Evolutionary conservation across 106 monocot species (phyloP), one percentile per base, ranked within the genome.

Genomic region (Amphibolis antarctica): DNA sequence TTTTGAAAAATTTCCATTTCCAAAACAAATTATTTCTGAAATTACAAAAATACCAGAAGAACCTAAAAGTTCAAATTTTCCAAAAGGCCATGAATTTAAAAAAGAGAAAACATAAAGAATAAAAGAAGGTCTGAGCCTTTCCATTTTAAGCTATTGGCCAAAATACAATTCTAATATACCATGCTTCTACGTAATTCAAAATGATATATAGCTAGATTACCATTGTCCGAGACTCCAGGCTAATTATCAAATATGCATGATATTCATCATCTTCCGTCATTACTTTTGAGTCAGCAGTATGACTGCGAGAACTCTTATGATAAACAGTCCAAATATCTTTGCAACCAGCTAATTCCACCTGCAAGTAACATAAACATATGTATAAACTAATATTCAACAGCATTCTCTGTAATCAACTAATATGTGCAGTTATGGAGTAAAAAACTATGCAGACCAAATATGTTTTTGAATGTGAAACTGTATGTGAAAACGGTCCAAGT

Each of bases 271-370:
- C 80, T 45, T 89, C 86, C 47, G 63, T 53, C 27, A 63, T 28
- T 52, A 53, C 26, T 75, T 80, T 86, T 20, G 83, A 67, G 28
- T 91, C 86, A 75, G 69, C 31, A 42, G 63, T 45, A 62, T 81
- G 82, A 59, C 73, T 71, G 54, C 96, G 82, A 56, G 80, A 82
- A 65, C 78, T 90, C 72, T 98, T 98, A 69, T 98, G 84, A 69
- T 98, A 98, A 42, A 98, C 96, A 30, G 90, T 87, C 96, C 96
- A 98, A 48, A 98, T 98, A 29, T 90, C 96, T 73, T 69, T 82
- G 77, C 96, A 98, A 18, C 86, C 84, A 52, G 82, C 70, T 70
- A 98, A 66, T 53, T 86, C 96, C 54, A 98, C 96, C 96, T 98
- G 75, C 65, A 80, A 24, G 36, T 36, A 36, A 71, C 14, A 47